Conservation (phyloP, 2,329 filamentous ascomycete species). For the Stagonosporopsis cucurbitacearum region DNA sequence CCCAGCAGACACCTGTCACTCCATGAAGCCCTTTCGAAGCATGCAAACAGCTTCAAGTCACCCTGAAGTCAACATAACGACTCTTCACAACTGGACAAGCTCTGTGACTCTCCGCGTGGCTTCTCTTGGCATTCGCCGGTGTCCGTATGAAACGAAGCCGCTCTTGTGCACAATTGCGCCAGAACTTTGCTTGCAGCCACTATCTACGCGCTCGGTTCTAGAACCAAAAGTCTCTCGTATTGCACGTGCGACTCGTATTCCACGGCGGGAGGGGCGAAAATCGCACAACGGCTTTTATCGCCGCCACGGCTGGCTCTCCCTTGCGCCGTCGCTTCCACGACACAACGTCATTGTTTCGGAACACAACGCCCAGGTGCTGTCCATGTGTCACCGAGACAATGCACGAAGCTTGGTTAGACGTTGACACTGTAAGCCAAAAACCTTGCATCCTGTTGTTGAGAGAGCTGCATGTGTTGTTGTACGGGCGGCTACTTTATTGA, state of each 20-base stretch:
- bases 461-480: not conserved
- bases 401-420: constrained; percentile 13
- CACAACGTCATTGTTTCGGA: constrained; percentile 15
- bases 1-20: not conserved
- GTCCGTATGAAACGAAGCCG: constrained; percentile 8
- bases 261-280: not conserved
- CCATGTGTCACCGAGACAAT: constrained; percentile 24
- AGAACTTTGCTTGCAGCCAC: constrained; percentile 4
- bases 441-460: constrained; percentile 20
- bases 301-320: constrained; percentile 1
- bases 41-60: not conserved
- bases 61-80: not conserved
- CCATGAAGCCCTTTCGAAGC: not conserved
- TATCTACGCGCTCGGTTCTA: not conserved
- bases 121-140: not conserved
- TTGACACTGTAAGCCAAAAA: constrained; percentile 4
- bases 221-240: not conserved
- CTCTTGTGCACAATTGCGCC: constrained; percentile 1
- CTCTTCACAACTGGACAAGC: not conserved
- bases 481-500: constrained; percentile 5
- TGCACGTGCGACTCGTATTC: not conserved
- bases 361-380: constrained; percentile 3
- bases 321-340: constrained; percentile 1
- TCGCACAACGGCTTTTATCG: not conserved
- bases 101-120: not conserved